Base-by-base conservation (phyloP, 2,329 filamentous ascomycete genomes). In the Orbilia oligospora region DNA sequence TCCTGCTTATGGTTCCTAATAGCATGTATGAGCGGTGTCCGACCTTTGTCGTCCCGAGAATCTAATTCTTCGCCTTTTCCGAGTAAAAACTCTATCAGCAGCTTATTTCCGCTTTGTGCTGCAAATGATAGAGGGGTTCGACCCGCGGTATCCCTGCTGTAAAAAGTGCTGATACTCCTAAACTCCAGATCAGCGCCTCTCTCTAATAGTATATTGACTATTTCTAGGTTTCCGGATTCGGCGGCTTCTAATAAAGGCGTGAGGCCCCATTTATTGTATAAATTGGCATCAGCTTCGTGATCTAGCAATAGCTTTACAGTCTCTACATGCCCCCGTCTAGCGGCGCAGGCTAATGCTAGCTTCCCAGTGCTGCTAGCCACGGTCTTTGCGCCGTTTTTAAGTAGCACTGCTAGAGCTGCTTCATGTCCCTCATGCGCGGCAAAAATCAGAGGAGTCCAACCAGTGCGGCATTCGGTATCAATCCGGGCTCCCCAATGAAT, bases 101-200 rank as follows among this genome's bases (percentile, higher is more conserved):
- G 5, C 41, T 51, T 14, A 12, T 64, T 18, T 4, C 64, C 49
- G 0, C 73, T 70, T 33, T 2, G 22, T 24, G 80, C 68, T 24
- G 82, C 81, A 24, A 22, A 68, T 9, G 14, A 79, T 20, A 83
- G 71, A 14, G 69, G 49, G 72, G 46, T 41, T 24, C 10, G 16
- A 16, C 22, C 63, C 6, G 2, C 1, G 12, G 18, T 67, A 53
- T 56, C 27, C n/a, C n/a, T n/a, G n/a, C n/a, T n/a, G n/a, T n/a
- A n/a, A n/a, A n/a, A n/a, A n/a, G n/a, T n/a, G n/a, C n/a, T n/a
- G n/a, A n/a, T n/a, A n/a, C n/a, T n/a, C n/a, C 41, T 48, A 49
- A 38, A 12, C 5, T 70, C 27, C 5, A 41, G 22, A 1, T 51
- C 12, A 12, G 53, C 66, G 20, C 66, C 48, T 6, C 36, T 41